phyloP scores from a whole-genome alignment of 2,329 filamentous ascomycete genomes.

The Aurifilum marmelostoma region DNA sequence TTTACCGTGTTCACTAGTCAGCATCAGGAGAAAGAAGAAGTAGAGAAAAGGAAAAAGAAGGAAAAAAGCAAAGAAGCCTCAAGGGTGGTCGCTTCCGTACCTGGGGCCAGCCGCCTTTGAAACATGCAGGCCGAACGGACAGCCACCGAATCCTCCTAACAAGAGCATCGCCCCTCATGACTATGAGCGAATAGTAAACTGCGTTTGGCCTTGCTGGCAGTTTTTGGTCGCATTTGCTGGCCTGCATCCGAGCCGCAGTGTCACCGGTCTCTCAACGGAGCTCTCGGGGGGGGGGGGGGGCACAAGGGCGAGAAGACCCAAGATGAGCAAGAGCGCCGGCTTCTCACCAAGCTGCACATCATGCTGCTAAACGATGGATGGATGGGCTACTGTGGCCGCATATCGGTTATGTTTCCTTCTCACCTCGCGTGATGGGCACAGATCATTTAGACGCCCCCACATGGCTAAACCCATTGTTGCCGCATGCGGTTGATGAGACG shows the following conservation, averaged over 20 bases:
- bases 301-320: not conserved
- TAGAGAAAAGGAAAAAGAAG: conserved; percentile 8
- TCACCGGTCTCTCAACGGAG: not conserved
- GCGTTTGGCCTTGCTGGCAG: no score
- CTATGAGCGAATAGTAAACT: not conserved
- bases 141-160: conserved; percentile 24
- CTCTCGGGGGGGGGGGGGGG: no score
- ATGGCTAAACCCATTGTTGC: conserved; percentile 10
- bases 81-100: conserved; percentile 23
- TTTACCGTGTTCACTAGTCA: not conserved
- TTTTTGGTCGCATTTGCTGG: not conserved
- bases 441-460: conserved; percentile 1
- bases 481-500: conserved; percentile 19
- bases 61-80: not conserved
- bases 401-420: conserved; percentile 12
- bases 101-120: conserved; percentile 17
- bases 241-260: not conserved
- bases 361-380: not conserved
- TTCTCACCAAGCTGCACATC: not conserved
- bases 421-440: conserved; percentile 8
- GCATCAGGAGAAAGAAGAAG: conserved; percentile 9
- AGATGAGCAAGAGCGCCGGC: conserved; percentile 6
- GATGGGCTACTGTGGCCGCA: not conserved
- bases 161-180: not conserved
- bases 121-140: conserved; percentile 19